Evolutionary conservation across 345 rosid genomes (phyloP).

Genomic region (Salix caprea): DNA sequence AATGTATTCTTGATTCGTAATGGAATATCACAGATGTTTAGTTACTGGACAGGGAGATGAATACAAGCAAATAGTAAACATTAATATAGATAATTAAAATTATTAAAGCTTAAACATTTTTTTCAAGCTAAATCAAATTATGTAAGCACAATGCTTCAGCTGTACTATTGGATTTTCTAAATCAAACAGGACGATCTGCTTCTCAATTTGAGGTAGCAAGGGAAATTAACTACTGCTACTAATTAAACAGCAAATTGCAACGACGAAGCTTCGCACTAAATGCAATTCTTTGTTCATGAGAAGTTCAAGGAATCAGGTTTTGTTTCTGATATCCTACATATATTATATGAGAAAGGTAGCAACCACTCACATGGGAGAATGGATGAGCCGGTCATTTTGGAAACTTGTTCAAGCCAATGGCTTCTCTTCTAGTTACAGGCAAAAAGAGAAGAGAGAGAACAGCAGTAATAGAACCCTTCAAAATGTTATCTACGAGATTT

Average conservation of each 20-base stretch:
- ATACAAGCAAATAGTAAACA: not conserved
- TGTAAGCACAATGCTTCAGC: not conserved
- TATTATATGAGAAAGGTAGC: not conserved
- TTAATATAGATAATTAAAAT: no score
- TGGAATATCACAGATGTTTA: not conserved
- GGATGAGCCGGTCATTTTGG: not conserved
- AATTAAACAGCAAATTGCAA: not conserved
- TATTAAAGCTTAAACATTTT: not conserved
- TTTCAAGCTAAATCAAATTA: not conserved
- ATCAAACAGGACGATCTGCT: not conserved
- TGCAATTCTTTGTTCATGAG: not conserved
- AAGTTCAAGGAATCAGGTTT: not conserved
- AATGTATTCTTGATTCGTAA: not conserved
- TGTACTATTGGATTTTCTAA: not conserved
- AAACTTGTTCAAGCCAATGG: not conserved
- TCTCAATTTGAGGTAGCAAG: not conserved
- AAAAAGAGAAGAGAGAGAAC: not conserved
- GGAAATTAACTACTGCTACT: not conserved
- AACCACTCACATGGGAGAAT: not conserved
- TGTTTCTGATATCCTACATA: not conserved
- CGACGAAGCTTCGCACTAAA: not conserved
- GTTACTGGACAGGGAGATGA: not conserved
- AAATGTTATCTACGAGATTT: not conserved
- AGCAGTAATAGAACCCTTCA: not conserved
- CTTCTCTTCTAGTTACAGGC: not conserved